Evolutionary conservation across 2,329 filamentous ascomycete genomes (phyloP).

Genomic region (Exophiala calicioides): DNA sequence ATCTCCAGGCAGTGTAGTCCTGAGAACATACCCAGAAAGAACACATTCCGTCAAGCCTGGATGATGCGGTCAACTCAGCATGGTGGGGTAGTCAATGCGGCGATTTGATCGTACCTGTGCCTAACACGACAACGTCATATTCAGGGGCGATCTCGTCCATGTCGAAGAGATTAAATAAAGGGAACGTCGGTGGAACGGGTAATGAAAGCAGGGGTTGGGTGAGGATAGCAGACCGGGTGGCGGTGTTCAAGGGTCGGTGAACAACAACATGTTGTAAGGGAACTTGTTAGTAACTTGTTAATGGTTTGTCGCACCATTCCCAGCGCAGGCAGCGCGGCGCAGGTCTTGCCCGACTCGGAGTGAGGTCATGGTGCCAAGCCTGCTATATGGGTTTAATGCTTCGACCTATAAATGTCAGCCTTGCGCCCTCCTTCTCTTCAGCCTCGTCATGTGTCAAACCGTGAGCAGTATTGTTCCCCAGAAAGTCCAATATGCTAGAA

Average conservation of each 20-base stretch:
- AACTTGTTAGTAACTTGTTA: no score
- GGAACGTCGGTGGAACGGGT: conserved; percentile 1
- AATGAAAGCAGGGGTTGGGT: conserved; percentile 2
- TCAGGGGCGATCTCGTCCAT: conserved; percentile 99
- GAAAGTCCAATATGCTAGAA: no score
- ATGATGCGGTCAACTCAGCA: conserved; percentile 35
- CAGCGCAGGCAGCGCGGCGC: no score
- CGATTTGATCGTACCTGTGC: conserved; percentile 71
- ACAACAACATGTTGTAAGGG: conserved; percentile 11
- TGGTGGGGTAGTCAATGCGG: conserved; percentile 33
- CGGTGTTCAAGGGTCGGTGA: conserved; percentile 22
- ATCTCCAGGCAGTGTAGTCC: not conserved
- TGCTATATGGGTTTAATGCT: not conserved
- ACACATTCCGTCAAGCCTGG: conserved; percentile 97
- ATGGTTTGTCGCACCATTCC: conserved; percentile 2
- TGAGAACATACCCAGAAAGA: conserved; percentile 78
- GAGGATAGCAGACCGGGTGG: conserved; percentile 1
- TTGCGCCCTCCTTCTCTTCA: no score
- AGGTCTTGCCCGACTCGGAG: conserved; percentile 13
- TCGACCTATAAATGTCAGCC: not conserved
- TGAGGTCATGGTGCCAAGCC: conserved; percentile 10
- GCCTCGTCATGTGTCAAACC: no score
- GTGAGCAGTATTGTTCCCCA: no score
- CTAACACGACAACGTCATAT: conserved; percentile 98
- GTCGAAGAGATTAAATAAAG: conserved; percentile 37